Evolutionary conservation across 2,329 filamentous ascomycete species (phyloP), one percentile per base, ranked within the genome.

Genomic region (Kalmusia sp.): DNA sequence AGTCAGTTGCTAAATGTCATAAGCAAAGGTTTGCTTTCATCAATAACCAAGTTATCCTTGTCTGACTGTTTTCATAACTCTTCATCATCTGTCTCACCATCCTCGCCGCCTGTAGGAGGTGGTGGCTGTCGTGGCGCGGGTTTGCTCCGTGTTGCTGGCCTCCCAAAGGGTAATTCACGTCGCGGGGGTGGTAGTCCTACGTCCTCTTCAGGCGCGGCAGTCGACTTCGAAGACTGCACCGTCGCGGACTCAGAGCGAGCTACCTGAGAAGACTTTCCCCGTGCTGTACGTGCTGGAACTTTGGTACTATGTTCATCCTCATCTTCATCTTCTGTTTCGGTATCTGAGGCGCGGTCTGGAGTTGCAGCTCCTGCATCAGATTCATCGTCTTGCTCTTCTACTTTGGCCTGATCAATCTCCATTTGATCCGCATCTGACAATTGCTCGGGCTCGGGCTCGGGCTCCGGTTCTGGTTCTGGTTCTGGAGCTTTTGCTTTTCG

Each of bases 41-140:
- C n/a, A n/a, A n/a, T n/a, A n/a, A n/a, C 8, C 19, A 4, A 38
- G 17, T 11, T 3, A 22, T 22, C 15, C 2, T n/a, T 2, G 24
- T 24, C 12, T 8, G 6, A 22, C 3, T 15, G 8, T 12, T 6
- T 9, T 62, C 47, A 73, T 6, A 73, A 35, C 49, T 75, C 73
- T 11, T 75, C 72, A n/a, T 75, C 72, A 3, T 73, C 71, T 6
- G 71, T 73, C 39, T 71, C 71, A 25, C 71, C 69, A 38, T 71
- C 71, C 3, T 65, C 65, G 17, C 65, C 59, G 22, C 50, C 55
- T 17, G 40, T 43, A 11, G 51, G 37, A 24, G 61, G 52, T 41
- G 59, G 17, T 21, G 51, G 56, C 33, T 56, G 46, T 43, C 61
- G 57, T 17, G 45, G 41, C 11, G 46, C 40, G n/a, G 50, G 45